These are phyloP conservation scores for Phyllosticta citriasiana DNA, from an alignment of 2,329 filamentous ascomycete genomes.

Conservation along the genomic window DNA sequence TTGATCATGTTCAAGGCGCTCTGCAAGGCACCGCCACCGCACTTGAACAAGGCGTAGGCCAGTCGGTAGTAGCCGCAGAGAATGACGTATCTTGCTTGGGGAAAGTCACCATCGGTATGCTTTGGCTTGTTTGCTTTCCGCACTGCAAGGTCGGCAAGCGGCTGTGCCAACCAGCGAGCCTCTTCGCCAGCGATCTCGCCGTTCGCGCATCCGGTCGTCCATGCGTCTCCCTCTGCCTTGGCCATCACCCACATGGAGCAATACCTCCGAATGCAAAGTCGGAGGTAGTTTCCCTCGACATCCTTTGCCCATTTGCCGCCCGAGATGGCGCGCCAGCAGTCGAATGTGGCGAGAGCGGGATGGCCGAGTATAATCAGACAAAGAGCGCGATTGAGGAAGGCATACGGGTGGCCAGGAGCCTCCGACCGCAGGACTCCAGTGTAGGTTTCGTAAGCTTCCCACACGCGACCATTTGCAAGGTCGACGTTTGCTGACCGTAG, in stretches of 20 bases:
- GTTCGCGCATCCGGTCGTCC: background rate
- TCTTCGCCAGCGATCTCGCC: background rate
- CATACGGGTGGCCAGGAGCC: background rate
- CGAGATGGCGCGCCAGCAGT: conserved; percentile 16
- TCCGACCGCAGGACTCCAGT: background rate
- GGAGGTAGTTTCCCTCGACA: background rate
- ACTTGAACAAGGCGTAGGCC: conserved; percentile 15
- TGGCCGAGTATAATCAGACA: conserved; percentile 9
- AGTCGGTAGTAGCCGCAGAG: conserved; percentile 16
- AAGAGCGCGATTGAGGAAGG: background rate
- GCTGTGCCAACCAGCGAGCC: background rate
- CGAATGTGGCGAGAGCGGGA: conserved; percentile 16
- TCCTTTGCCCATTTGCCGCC: background rate
- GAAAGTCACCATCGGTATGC: background rate
- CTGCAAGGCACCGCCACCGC: conserved; percentile 16
- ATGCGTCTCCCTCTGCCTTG: background rate
- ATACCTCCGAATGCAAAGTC: background rate
- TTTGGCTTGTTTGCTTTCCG: background rate
- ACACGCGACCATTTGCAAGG: background rate
- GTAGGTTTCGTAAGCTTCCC: background rate
- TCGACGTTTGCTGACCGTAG: background rate
- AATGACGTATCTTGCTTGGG: conserved; percentile 5
- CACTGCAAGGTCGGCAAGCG: background rate
- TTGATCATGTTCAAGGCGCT: conserved; percentile 14
- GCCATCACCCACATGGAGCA: background rate